Percentiles rank a stretch among this genome's conserved stretches.
Evolutionary conservation across 768 basidiomycete species (phyloP).

Genomic region (Dendrothele bispora): DNA sequence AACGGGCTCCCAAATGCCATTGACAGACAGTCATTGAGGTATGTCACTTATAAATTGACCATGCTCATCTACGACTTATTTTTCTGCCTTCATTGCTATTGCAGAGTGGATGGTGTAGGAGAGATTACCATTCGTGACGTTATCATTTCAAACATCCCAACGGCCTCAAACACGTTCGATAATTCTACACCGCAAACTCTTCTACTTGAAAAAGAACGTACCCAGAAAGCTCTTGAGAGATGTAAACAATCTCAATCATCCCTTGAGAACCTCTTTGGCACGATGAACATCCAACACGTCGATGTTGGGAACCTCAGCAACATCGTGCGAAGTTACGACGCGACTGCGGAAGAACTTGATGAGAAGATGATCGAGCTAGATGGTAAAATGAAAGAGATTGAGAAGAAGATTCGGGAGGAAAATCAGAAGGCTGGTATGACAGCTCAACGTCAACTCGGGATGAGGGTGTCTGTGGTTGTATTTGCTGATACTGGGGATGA

Average conservation of each 20-base stretch:
- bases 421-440: neutral
- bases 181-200: neutral
- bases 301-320: neutral
- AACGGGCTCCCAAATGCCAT: slow-evolving; percentile 10
- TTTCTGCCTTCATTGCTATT: neutral
- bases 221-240: slow-evolving; percentile 5
- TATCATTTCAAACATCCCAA: slow-evolving; percentile 1
- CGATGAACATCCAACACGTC: slow-evolving; percentile 7
- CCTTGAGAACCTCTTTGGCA: slow-evolving; percentile 1
- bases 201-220: neutral
- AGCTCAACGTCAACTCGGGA: neutral
- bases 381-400: slow-evolving; percentile 2
- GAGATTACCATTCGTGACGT: slow-evolving; percentile 15
- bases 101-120: slow-evolving; percentile 15
- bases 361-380: slow-evolving; percentile 5
- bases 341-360: slow-evolving; percentile 3
- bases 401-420: neutral
- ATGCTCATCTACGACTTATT: neutral
- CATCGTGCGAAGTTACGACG: slow-evolving; percentile 6
- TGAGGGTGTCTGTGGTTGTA: slow-evolving; percentile 9
- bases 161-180: neutral
- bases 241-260: slow-evolving; percentile 4
- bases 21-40: slow-evolving; percentile 11
- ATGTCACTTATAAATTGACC: neutral
- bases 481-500: slow-evolving; percentile 11